Percentiles rank a stretch among this genome's conserved stretches.
Conservation (phyloP, 495 filamentous ascomycete species). For the Penicillium roqueforti region DNA sequence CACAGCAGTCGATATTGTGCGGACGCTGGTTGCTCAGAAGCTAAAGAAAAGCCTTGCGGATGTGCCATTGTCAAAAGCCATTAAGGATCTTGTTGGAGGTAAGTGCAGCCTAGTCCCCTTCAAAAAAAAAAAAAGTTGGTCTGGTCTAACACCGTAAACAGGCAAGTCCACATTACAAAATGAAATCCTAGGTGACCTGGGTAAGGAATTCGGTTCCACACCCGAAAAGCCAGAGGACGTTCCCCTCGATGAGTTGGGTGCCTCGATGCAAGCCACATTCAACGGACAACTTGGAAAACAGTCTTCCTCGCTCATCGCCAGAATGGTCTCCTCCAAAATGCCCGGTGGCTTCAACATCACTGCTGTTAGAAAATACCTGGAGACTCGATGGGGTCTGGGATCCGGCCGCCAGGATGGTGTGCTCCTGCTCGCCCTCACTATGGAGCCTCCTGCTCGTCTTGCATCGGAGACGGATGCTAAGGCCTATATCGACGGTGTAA, state of each 20-base stretch:
- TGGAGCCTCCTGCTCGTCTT: conserved; percentile 84
- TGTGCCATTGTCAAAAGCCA: conserved; percentile 91
- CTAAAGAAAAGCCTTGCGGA: conserved; percentile 89
- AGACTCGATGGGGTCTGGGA: conserved; percentile 87
- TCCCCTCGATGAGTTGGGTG: conserved; percentile 90
- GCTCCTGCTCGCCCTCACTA: conserved; percentile 82
- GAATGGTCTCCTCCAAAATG: conserved; percentile 98
- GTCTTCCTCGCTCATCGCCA: conserved; percentile 85
- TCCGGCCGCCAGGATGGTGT: conserved; percentile 88
- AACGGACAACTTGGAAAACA: conserved; percentile 98
- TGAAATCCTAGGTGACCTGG: conserved; percentile 90
- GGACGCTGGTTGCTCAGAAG: conserved; percentile 94
- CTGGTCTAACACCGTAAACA: conserved; percentile 25
- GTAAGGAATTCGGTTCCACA: conserved; percentile 97
- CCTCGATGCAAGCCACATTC: conserved; percentile 95
- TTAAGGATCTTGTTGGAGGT: conserved; percentile 99
- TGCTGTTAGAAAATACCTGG: conserved; percentile 85
- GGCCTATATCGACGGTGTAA: conserved; percentile 77
- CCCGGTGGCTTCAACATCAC: conserved; percentile 99
- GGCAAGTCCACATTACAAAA: conserved; percentile 98
- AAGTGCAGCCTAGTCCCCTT: conserved; percentile 34
- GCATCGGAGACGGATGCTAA: conserved; percentile 89
- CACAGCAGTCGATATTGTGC: conserved; percentile 80
- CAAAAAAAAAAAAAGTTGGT: background rate
- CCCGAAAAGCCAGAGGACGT: conserved; percentile 98